These are phyloP conservation scores for Boechera stricta DNA, from an alignment of 345 rosid genomes.

Conservation along the genomic window DNA sequence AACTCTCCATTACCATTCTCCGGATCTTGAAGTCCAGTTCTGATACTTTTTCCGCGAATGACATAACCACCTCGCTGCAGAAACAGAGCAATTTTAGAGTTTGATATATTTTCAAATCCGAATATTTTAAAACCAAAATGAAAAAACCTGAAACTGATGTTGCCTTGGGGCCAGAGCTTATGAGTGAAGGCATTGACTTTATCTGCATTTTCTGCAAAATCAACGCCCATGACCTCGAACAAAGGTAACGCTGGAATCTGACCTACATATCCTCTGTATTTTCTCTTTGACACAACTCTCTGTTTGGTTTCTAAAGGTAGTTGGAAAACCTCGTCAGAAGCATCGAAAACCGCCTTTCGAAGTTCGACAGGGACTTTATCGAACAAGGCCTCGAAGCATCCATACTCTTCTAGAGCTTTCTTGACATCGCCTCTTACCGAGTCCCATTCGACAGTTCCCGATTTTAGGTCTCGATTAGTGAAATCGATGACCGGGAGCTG, in stretches of 20 bases:
- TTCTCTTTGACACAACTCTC: slow-evolving; percentile 31
- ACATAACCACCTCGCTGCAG: slow-evolving; percentile 40
- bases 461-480: slow-evolving; percentile 33
- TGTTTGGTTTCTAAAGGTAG: slow-evolving; percentile 40
- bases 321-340: slow-evolving; percentile 16
- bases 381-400: slow-evolving; percentile 43
- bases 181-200: slow-evolving; percentile 36
- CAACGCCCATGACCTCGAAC: slow-evolving; percentile 28
- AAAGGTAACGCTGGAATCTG: slow-evolving; percentile 35
- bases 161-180: slow-evolving; percentile 40
- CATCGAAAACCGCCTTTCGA: slow-evolving; percentile 29
- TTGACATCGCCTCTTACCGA: slow-evolving; percentile 32
- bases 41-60: slow-evolving; percentile 36
- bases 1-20: slow-evolving; percentile 65
- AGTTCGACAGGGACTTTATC: slow-evolving; percentile 34
- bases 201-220: slow-evolving; percentile 27
- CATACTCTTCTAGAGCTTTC: slow-evolving; percentile 41
- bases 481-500: slow-evolving; percentile 43
- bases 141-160: slow-evolving; percentile 30
- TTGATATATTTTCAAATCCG: neutral
- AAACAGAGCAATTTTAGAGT: neutral
- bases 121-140: neutral
- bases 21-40: slow-evolving; percentile 52
- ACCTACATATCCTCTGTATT: slow-evolving; percentile 37
- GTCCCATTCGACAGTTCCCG: slow-evolving; percentile 37